These are phyloP conservation scores for Trypanosoma avium DNA, from an alignment of 208 protist species.

Conservation along the genomic window DNA sequence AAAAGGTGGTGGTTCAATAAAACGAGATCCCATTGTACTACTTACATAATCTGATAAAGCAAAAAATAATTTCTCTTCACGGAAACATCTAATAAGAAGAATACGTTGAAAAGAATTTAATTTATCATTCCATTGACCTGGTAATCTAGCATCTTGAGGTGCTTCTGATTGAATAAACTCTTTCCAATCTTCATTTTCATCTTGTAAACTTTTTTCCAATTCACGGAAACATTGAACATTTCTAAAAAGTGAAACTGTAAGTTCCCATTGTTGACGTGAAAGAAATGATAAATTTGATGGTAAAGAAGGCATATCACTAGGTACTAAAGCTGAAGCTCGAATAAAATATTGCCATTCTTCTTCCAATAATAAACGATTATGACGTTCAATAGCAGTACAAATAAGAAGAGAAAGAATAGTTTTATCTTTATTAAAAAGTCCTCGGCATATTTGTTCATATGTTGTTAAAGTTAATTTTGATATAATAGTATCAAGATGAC, in stretches of 20 bases:
- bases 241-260: conserved; percentile 79
- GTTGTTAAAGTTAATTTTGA: conserved; percentile 84
- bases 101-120: conserved; percentile 92
- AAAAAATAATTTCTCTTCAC: conserved; percentile 95
- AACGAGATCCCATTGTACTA: conserved; percentile 89
- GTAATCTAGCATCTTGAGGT: conserved; percentile 56
- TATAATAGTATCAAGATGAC: conserved; percentile 85
- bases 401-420: conserved; percentile 95
- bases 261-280: conserved; percentile 79
- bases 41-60: conserved; percentile 87
- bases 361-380: conserved; percentile 57
- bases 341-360: conserved; percentile 94
- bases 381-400: conserved; percentile 82
- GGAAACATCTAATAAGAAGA: conserved; percentile 92
- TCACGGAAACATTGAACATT: conserved; percentile 72
- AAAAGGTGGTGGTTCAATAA: conserved; percentile 94
- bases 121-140: conserved; percentile 51
- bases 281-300: conserved; percentile 63
- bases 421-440: conserved; percentile 98
- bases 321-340: conserved; percentile 84
- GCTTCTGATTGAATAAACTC: conserved; percentile 58
- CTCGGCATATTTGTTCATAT: conserved; percentile 96
- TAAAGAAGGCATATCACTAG: conserved; percentile 59
- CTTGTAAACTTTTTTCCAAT: conserved; percentile 51
- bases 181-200: conserved; percentile 56